These are phyloP conservation scores for Camellia sinensis DNA, from an alignment of 148 eudicot genomes.

Conservation along the genomic window DNA sequence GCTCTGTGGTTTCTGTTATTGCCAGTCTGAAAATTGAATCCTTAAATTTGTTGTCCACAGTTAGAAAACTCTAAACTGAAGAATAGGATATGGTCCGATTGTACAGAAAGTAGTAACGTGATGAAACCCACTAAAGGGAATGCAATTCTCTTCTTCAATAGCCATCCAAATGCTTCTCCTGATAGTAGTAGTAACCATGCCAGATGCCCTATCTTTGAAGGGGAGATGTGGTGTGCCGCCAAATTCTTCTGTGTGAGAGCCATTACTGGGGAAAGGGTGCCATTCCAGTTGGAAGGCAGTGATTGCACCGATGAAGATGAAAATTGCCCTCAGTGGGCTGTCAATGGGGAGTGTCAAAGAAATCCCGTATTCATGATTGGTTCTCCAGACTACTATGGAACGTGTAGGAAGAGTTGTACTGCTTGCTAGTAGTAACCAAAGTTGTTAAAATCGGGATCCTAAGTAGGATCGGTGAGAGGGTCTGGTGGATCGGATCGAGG, in stretches of 20 bases:
- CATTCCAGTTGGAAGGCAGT: slow-evolving; percentile 23
- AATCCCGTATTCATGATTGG: slow-evolving; percentile 92
- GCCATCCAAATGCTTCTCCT: slow-evolving; percentile 61
- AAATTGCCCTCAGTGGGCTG: slow-evolving; percentile 83
- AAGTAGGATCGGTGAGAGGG: too few relatives aligned
- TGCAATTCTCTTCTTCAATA: slow-evolving; percentile 76
- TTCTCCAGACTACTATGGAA: slow-evolving; percentile 89
- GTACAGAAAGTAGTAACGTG: slow-evolving; percentile 29
- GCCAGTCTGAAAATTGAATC: background rate
- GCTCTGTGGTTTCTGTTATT: background rate
- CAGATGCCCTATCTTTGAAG: slow-evolving; percentile 63
- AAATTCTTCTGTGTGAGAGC: slow-evolving; percentile 55
- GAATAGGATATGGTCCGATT: slow-evolving; percentile 47
- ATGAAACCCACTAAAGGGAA: slow-evolving; percentile 74
- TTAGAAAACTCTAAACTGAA: slow-evolving; percentile 32
- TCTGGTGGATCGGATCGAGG: too few relatives aligned
- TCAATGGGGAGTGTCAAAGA: slow-evolving; percentile 69
- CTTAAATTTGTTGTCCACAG: slow-evolving; percentile 27
- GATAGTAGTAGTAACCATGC: slow-evolving; percentile 66
- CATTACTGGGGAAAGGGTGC: slow-evolving; percentile 12
- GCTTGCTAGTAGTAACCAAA: slow-evolving; percentile 53
- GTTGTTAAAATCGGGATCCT: too few relatives aligned
- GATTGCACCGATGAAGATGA: slow-evolving; percentile 89
- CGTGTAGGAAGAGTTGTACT: slow-evolving; percentile 90
- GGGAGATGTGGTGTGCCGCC: slow-evolving; percentile 78